These are phyloP conservation scores for Metarhizium robertsii DNA, from an alignment of 2,329 filamentous ascomycete genomes.

Conservation along the genomic window DNA sequence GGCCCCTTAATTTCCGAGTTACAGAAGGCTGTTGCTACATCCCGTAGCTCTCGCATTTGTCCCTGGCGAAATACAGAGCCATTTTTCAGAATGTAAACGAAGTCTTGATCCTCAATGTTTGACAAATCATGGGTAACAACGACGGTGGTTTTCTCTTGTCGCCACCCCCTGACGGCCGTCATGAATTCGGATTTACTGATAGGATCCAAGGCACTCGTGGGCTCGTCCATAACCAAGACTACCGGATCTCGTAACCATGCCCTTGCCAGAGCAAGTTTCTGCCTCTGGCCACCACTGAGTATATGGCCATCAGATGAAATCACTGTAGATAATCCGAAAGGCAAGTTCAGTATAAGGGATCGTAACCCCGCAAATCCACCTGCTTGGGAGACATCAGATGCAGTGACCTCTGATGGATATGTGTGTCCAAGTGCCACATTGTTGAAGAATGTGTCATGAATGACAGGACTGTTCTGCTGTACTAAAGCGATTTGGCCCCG, in stretches of 20 bases:
- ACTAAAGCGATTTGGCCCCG: conserved; percentile 69
- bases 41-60: neutral
- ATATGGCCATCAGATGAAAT: conserved; percentile 61
- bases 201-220: conserved; percentile 79
- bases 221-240: conserved; percentile 79
- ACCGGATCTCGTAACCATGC: conserved; percentile 68
- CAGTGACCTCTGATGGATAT: conserved; percentile 36
- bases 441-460: conserved; percentile 67
- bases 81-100: conserved; percentile 69
- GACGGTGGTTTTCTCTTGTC: conserved; percentile 74
- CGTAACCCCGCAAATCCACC: conserved; percentile 61
- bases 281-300: conserved; percentile 77
- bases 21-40: neutral
- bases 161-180: conserved; percentile 67
- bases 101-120: conserved; percentile 64
- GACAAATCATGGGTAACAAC: conserved; percentile 86
- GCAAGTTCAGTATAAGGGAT: conserved; percentile 55
- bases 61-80: conserved; percentile 63
- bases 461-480: conserved; percentile 73
- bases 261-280: conserved; percentile 71
- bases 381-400: conserved; percentile 49
- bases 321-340: conserved; percentile 60
- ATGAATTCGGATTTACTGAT: conserved; percentile 59
- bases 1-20: neutral
- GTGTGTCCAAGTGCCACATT: conserved; percentile 68